A percentile compares a stretch with the other conserved stretches of the same genome.
These are phyloP conservation scores for Dentiscutata heterogama DNA, from an alignment of 371 early-diverging fungal species.

Conservation along the genomic window DNA sequence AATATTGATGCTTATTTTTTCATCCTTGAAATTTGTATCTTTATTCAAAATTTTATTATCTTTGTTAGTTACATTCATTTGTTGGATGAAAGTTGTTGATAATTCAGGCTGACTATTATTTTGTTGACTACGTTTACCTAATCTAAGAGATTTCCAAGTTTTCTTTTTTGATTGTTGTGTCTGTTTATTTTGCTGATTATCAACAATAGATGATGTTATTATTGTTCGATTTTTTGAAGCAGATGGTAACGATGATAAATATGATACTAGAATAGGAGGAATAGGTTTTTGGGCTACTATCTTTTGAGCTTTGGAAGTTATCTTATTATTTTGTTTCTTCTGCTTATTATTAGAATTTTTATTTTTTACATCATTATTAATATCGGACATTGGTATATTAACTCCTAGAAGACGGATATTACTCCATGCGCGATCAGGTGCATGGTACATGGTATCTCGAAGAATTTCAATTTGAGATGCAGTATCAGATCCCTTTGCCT, in stretches of 20 bases:
- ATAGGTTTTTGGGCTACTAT: neutral
- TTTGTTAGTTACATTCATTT: slow-evolving; percentile 1
- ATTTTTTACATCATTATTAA: neutral
- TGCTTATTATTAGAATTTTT: slow-evolving; percentile 12
- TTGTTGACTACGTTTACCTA: slow-evolving; percentile 20
- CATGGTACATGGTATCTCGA: slow-evolving; percentile 37
- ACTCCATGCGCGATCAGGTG: slow-evolving; percentile 46
- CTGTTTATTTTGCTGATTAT: neutral
- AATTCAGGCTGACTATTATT: neutral
- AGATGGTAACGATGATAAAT: slow-evolving; percentile 22
- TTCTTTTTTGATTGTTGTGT: slow-evolving; percentile 18
- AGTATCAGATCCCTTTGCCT: slow-evolving; percentile 2
- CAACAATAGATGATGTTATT: slow-evolving; percentile 4
- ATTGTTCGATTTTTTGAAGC: neutral
- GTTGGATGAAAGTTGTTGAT: neutral
- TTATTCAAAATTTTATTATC: neutral
- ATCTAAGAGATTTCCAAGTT: slow-evolving; percentile 38
- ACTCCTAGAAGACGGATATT: slow-evolving; percentile 32
- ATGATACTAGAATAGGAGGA: slow-evolving; percentile 24
- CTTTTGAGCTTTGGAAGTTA: neutral
- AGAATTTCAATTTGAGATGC: slow-evolving; percentile 39
- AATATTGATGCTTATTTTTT: no score
- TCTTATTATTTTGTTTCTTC: slow-evolving; percentile 17
- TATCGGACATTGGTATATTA: neutral
- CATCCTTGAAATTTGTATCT: no score